Evolutionary conservation across 1,284 basidiomycete genomes (phyloP), one percentile per base, ranked within the genome.

Genomic region (Inonotus hispidus): DNA sequence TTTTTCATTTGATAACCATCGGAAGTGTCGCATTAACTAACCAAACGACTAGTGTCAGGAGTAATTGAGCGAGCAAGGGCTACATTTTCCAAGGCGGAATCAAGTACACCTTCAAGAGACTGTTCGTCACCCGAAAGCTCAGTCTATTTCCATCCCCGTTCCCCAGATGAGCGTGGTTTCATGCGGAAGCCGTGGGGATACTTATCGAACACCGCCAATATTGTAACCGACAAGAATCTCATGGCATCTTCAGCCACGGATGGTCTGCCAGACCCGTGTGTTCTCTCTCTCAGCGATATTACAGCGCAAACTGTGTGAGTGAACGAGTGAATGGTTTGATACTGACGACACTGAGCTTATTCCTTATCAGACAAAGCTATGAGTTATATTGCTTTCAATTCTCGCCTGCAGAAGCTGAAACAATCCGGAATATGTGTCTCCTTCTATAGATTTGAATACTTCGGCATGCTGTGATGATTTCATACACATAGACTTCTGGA

Each of bases 151-250:
- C 39, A 56, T 35, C 39, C 32, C 14, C 29, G 32, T 29, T 41
- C 55, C n/a, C 55, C 39, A 19, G 27, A 45, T 29, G 16, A 56
- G 43, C 21, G 27, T 0, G 55, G 55, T n/a, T 56, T 45, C 32
- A 27, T 56, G 14, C 55, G 43, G 32, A 56, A 56, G 55, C 55
- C 55, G 3, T 56, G 55, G 25, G 41, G 55, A 32, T 56, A 46
- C 38, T 29, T 56, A n/a, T 45, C 55, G 11, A 32, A 46, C 13
- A 56, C 55, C 25, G 27, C 41, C 10, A 19, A 45, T n/a, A 43
- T 14, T 16, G 23, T 11, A 7, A 46, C 55, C 29, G 16, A 19
- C 11, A 25, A 21, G n/a, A 25, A 29, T 3, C 6, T 35, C 25
- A 11, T 45, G 7, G 8, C 19, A 2, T 14, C 39, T 56, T 14